Evolutionary conservation across 2,329 filamentous ascomycete species (phyloP).

Genomic region (Verticillium nonalfalfae): DNA sequence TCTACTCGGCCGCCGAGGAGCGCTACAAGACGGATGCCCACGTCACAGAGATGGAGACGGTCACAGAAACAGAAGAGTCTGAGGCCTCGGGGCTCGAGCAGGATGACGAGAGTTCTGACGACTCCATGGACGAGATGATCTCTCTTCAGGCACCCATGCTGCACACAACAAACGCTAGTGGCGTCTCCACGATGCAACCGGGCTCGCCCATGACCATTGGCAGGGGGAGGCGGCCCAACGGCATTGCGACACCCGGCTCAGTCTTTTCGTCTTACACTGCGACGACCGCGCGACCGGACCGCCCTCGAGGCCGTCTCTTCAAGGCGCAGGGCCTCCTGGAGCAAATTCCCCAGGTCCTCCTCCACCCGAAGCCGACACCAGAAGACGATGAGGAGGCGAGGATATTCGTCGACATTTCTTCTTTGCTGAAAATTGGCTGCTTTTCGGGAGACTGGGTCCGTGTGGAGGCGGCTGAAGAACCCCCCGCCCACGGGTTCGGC

Average conservation of each 20-base stretch:
- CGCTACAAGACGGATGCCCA: slow-evolving; percentile 52
- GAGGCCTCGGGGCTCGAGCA: slow-evolving; percentile 59
- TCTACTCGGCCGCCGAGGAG: slow-evolving; percentile 88
- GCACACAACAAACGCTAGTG: slow-evolving; percentile 70
- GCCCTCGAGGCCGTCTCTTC: slow-evolving; percentile 72
- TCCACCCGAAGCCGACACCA: slow-evolving; percentile 73
- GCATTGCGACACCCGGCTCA: slow-evolving; percentile 75
- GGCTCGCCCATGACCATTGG: slow-evolving; percentile 74
- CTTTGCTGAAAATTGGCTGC: slow-evolving; percentile 83
- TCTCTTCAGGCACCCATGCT: slow-evolving; percentile 76
- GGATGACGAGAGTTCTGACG: slow-evolving; percentile 76
- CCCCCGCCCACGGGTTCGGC: slow-evolving; percentile 60
- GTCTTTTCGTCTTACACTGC: slow-evolving; percentile 86
- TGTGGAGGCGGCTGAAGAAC: slow-evolving; percentile 70
- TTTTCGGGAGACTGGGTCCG: slow-evolving; percentile 98
- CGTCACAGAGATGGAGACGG: slow-evolving; percentile 51
- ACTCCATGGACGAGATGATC: slow-evolving; percentile 90
- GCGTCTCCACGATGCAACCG: slow-evolving; percentile 71
- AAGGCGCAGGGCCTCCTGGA: slow-evolving; percentile 71
- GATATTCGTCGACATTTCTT: slow-evolving; percentile 83
- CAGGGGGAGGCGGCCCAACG: slow-evolving; percentile 59
- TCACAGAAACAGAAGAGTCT: slow-evolving; percentile 54
- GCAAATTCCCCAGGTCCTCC: slow-evolving; percentile 65
- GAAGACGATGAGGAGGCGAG: slow-evolving; percentile 84
- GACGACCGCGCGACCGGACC: slow-evolving; percentile 69